Conservation (phyloP, 768 basidiomycete genomes). For the Tremella yokohamensis region DNA sequence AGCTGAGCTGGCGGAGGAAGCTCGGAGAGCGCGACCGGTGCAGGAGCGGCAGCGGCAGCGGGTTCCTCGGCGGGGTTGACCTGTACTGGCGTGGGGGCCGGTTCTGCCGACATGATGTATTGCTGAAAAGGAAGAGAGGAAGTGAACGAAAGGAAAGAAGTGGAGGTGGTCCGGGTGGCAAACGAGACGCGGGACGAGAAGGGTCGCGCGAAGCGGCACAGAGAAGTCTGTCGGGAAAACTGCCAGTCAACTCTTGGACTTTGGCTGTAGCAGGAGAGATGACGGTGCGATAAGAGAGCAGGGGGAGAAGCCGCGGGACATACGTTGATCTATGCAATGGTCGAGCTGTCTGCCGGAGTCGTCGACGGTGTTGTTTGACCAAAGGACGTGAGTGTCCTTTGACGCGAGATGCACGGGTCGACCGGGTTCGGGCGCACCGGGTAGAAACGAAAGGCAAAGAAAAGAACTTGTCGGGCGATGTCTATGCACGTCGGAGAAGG, state of each 20-base stretch:
- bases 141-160: slow-evolving; percentile 2
- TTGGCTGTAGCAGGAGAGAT: too few relatives aligned
- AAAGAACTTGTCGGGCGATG: not conserved
- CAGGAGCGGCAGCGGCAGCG: slow-evolving; percentile 3
- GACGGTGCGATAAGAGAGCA: not conserved
- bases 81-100: slow-evolving; percentile 2
- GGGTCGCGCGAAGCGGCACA: not conserved
- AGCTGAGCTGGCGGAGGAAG: slow-evolving; percentile 21
- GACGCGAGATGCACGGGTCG: not conserved
- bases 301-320: not conserved
- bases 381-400: not conserved
- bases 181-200: slow-evolving; percentile 1
- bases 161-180: not conserved
- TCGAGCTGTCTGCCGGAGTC: too few relatives aligned
- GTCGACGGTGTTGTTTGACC: too few relatives aligned
- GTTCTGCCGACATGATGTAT: slow-evolving; percentile 11
- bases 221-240: too few relatives aligned
- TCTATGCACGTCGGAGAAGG: slow-evolving; percentile 1
- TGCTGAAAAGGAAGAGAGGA: not conserved
- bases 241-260: too few relatives aligned
- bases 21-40: not conserved
- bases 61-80: not conserved
- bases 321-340: not conserved
- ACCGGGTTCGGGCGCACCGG: not conserved
- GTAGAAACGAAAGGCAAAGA: too few relatives aligned